Percentiles rank a stretch among this genome's conserved stretches.
These are phyloP conservation scores for Cercospora janseana DNA, from an alignment of 2,329 filamentous ascomycete species.

Conservation along the genomic window DNA sequence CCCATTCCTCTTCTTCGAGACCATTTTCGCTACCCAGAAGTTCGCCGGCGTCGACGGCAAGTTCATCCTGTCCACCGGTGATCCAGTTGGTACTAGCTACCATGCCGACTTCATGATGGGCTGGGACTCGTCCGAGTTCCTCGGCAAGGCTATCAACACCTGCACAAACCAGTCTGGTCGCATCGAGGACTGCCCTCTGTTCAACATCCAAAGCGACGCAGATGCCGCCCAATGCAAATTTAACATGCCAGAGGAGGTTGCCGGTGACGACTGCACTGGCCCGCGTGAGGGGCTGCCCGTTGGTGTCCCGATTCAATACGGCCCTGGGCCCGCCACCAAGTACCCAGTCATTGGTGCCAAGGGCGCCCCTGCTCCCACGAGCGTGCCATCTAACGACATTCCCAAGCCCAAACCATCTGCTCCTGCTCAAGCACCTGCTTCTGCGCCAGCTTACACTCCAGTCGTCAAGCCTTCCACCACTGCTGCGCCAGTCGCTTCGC, in stretches of 20 bases:
- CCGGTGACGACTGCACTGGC: conserved; percentile 59
- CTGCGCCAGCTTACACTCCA: conserved; percentile 28
- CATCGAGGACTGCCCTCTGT: conserved; percentile 72
- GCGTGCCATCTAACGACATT: background rate
- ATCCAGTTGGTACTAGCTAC: conserved; percentile 70
- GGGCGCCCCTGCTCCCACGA: conserved; percentile 22
- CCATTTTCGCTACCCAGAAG: conserved; percentile 71
- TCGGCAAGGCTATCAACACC: conserved; percentile 68
- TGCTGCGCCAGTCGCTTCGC: conserved; percentile 7
- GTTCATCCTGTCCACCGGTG: conserved; percentile 76
- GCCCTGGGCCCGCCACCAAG: conserved; percentile 43
- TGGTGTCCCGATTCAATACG: conserved; percentile 51
- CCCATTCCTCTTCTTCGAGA: conserved; percentile 78
- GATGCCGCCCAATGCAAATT: conserved; percentile 62
- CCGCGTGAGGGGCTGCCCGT: conserved; percentile 65
- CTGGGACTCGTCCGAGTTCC: conserved; percentile 64
- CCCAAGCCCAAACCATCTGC: conserved; percentile 1
- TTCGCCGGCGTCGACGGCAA: conserved; percentile 63
- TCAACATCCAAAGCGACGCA: conserved; percentile 62
- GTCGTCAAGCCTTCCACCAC: conserved; percentile 29
- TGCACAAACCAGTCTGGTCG: conserved; percentile 71
- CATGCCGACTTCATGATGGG: conserved; percentile 78
- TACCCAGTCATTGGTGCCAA: conserved; percentile 34
- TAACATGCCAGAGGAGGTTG: conserved; percentile 55
- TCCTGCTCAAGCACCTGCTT: conserved; percentile 16